Base-by-base conservation (phyloP, 2,329 filamentous ascomycete species). In the Cladophialophora chaetospira region DNA sequence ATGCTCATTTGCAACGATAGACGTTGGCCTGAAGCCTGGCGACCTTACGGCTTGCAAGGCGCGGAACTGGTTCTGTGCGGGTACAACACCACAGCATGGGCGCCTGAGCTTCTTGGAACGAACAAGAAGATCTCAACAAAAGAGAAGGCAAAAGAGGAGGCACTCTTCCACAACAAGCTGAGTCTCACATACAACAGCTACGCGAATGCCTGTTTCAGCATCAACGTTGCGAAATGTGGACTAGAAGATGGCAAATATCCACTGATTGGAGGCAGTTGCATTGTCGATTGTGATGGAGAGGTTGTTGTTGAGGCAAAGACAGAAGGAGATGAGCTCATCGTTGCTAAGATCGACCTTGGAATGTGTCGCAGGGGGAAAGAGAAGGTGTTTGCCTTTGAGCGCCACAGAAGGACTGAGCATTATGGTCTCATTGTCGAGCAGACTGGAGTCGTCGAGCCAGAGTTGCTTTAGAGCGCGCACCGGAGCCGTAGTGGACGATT, bases 1-100 rank as follows among this genome's bases (percentile, higher is more conserved):
- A 81, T 82, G 78, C 71, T 82, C 65, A 81, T 82, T 53, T 82
- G 80, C 68, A 83, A 82, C 62, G 80, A 82, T 66, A 69, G 79
- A 3, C 71, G 80, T 5, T 82, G 80, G 80, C 72, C 77, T 1
- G 80, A 82, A 62, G 75, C 74, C 0, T 83, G 80, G 79, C 68
- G 80, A 29, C 71, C 71, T 15, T 78, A 81, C 61, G 78, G 79
- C 0, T 69, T 82, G 5, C 78, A 82, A 62, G 79, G 79, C 5
- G 73, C 74, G 2, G 78, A 81, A 66, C 61, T 81, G 5, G 66
- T 78, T 3, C 67, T 75, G 53, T 78, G 77, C 46, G 79, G 79
- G 1, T 82, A 80, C 66, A 82, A 81, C 66, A 81, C 79, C 2
- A 76, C 75, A 3, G 73, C 73, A 0, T 80, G 74, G 62, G 78